These are phyloP conservation scores for Pinus albicaulis DNA, from an alignment of 75 land plant species.

Conservation along the genomic window DNA sequence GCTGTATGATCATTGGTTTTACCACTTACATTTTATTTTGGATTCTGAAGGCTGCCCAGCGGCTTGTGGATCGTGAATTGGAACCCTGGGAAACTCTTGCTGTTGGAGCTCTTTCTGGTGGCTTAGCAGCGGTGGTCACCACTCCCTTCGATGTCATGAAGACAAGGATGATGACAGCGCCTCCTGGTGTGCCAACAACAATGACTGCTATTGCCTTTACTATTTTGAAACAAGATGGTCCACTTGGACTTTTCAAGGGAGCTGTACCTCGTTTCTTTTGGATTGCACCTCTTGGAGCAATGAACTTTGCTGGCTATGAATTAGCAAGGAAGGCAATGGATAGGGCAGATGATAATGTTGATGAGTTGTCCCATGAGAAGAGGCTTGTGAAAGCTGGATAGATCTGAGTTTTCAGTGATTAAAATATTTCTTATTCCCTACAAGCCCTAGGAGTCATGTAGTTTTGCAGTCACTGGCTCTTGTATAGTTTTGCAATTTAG, in stretches of 20 bases:
- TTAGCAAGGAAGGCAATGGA: conserved; percentile 82
- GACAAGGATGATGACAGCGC: conserved; percentile 94
- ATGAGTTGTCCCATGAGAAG: no score
- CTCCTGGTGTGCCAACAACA: conserved; percentile 61
- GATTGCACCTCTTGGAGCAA: conserved; percentile 98
- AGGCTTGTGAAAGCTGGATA: no score
- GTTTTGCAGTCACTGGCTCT: no score
- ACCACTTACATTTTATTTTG: not conserved
- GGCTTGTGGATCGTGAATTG: conserved; percentile 67
- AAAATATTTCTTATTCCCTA: no score
- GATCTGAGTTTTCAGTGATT: no score
- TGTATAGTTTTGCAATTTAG: no score
- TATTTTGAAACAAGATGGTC: conserved; percentile 87
- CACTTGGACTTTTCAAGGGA: conserved; percentile 95
- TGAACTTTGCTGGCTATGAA: conserved; percentile 99
- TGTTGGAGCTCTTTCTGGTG: conserved; percentile 93
- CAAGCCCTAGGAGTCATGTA: no score
- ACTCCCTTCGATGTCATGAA: conserved; percentile 99
- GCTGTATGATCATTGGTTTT: not conserved
- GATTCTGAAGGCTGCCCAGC: conserved; percentile 52
- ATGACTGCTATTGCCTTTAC: conserved; percentile 71
- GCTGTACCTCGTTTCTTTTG: conserved; percentile 95
- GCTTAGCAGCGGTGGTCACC: conserved; percentile 86
- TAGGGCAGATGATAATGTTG: no score
- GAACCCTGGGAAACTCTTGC: conserved; percentile 89